Percentiles rank a stretch among this genome's conserved stretches.
phyloP scores from a whole-genome alignment of 2,329 filamentous ascomycete species.

The Phyllosticta citriasiana region DNA sequence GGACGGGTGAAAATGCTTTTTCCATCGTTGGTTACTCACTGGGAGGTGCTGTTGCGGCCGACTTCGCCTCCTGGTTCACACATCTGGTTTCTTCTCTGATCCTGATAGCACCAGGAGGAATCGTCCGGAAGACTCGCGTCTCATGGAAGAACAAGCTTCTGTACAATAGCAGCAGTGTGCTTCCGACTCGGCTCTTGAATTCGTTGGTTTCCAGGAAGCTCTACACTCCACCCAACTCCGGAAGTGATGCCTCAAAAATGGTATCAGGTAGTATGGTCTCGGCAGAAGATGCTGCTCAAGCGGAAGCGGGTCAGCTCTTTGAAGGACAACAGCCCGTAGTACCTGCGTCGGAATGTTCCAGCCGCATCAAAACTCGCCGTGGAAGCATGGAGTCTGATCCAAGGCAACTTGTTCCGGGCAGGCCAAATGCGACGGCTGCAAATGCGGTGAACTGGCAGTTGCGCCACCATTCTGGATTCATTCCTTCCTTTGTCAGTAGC shows the following conservation, averaged over 20 bases:
- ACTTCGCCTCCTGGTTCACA: slow-evolving; percentile 61
- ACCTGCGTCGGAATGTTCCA: background rate
- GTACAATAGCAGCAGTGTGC: slow-evolving; percentile 48
- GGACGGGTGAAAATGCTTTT: slow-evolving; percentile 53
- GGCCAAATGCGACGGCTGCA: slow-evolving; percentile 47
- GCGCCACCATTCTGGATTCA: slow-evolving; percentile 54
- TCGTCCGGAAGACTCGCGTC: slow-evolving; percentile 58
- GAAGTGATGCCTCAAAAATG: background rate
- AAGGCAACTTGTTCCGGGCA: slow-evolving; percentile 37
- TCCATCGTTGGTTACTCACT: slow-evolving; percentile 70
- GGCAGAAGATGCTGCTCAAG: background rate
- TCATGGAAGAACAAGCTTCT: slow-evolving; percentile 51
- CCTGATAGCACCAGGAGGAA: slow-evolving; percentile 68
- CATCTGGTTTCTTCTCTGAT: slow-evolving; percentile 59
- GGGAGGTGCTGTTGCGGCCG: slow-evolving; percentile 62
- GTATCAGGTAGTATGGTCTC: background rate
- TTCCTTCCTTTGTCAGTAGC: slow-evolving; percentile 59
- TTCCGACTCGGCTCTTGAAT: slow-evolving; percentile 50
- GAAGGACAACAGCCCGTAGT: background rate
- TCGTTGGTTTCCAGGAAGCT: slow-evolving; percentile 35
- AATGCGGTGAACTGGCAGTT: slow-evolving; percentile 62
- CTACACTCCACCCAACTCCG: background rate
- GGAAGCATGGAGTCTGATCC: background rate
- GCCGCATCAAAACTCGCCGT: background rate
- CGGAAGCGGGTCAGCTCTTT: background rate